Conservation (phyloP, 805 yeast genomes). For the Sugiyamaella valdiviana region DNA sequence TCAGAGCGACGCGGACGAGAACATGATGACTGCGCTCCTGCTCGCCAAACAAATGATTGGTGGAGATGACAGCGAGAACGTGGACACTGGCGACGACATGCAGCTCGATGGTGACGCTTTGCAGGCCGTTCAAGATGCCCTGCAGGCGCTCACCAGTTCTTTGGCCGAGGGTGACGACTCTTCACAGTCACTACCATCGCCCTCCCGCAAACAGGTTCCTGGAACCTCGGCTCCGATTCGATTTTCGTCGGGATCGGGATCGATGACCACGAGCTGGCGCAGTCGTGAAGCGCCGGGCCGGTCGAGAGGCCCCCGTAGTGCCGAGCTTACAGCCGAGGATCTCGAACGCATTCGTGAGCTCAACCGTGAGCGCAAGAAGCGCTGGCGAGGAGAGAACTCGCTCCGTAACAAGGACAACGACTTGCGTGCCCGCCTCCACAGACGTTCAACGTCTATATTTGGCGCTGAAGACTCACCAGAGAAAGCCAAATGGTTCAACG, state of each 20-base stretch:
- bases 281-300: neutral
- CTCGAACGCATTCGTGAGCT: constrained; percentile 57
- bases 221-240: neutral
- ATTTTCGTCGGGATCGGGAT: neutral
- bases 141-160: constrained; percentile 18
- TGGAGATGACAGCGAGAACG: constrained; percentile 6
- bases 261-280: neutral
- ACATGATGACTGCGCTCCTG: constrained; percentile 31
- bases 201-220: neutral
- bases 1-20: constrained; percentile 11
- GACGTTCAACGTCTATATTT: constrained; percentile 61
- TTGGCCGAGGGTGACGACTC: constrained; percentile 5
- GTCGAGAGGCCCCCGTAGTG: neutral
- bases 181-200: neutral
- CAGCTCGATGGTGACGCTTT: constrained; percentile 18
- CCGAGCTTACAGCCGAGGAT: constrained; percentile 29
- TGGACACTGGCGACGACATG: constrained; percentile 4
- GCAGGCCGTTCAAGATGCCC: constrained; percentile 24
- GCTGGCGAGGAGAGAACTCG: constrained; percentile 76
- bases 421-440: constrained; percentile 66
- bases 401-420: constrained; percentile 86
- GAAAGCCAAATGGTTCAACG: constrained; percentile 60
- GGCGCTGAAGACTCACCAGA: constrained; percentile 56
- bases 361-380: constrained; percentile 71
- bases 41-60: constrained; percentile 33